These are phyloP conservation scores for Clonostachys rhizophaga DNA, from an alignment of 2,329 filamentous ascomycete genomes.

Conservation along the genomic window DNA sequence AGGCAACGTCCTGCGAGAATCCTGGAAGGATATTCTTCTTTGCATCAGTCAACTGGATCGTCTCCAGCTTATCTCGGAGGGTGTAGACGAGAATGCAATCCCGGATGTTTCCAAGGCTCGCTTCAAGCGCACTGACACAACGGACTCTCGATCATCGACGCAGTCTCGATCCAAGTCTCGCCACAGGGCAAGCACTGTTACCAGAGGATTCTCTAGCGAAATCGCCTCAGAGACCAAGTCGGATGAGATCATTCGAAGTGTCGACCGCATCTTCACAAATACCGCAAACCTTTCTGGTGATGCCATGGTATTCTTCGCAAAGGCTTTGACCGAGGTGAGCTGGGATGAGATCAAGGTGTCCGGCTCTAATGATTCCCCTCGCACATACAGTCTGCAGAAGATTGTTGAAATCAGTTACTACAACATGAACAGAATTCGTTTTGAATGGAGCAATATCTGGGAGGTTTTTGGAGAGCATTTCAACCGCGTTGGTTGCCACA, in stretches of 20 bases:
- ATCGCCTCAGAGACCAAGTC: constrained; percentile 91
- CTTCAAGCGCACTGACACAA: constrained; percentile 52
- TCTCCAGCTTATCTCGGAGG: constrained; percentile 89
- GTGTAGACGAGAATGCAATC: constrained; percentile 86
- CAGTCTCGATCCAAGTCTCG: constrained; percentile 46
- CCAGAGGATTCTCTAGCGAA: constrained; percentile 66
- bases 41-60: constrained; percentile 95
- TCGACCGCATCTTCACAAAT: constrained; percentile 95
- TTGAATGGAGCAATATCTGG: constrained; percentile 98
- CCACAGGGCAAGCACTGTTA: constrained; percentile 49
- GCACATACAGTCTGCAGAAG: constrained; percentile 96
- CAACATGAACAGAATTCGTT: constrained; percentile 98
- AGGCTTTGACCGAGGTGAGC: constrained; percentile 88
- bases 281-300: constrained; percentile 91
- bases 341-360: constrained; percentile 99
- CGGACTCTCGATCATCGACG: constrained; percentile 61
- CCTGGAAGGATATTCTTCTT: constrained; percentile 93
- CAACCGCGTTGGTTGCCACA: constrained; percentile 94
- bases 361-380: constrained; percentile 88
- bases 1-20: constrained; percentile 81
- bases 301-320: constrained; percentile 92
- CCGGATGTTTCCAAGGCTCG: constrained; percentile 87
- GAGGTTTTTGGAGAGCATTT: constrained; percentile 97
- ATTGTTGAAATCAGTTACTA: constrained; percentile 99
- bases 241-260: constrained; percentile 85